A percentile compares a stretch with the other conserved stretches of the same genome.
Conservation (phyloP, 2,329 filamentous ascomycete genomes). For the Herpotrichia juniperi region DNA sequence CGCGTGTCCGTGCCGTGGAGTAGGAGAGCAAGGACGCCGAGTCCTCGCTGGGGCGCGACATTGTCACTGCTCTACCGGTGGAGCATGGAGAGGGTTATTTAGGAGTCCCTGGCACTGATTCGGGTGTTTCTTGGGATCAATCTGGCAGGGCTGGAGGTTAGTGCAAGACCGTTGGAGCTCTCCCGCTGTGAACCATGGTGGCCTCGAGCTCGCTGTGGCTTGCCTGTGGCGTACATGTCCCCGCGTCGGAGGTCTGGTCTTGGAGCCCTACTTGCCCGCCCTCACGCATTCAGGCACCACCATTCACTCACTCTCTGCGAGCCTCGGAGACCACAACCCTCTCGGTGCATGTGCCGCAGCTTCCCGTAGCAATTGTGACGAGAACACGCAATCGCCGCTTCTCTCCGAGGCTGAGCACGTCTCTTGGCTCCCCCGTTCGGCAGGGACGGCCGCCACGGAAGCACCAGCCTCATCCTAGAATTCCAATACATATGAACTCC, state of each 20-base stretch:
- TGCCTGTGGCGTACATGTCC: slow-evolving; percentile 25
- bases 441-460: slow-evolving; percentile 21
- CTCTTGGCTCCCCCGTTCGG: slow-evolving; percentile 29
- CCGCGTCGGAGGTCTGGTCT: slow-evolving; percentile 22
- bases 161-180: too few relatives aligned
- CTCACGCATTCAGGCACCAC: neutral
- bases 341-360: neutral
- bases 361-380: slow-evolving; percentile 26
- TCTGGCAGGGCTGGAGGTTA: neutral
- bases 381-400: slow-evolving; percentile 38
- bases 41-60: slow-evolving; percentile 47
- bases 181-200: neutral
- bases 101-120: neutral
- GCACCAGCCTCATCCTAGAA: slow-evolving; percentile 33
- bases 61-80: slow-evolving; percentile 23
- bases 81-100: slow-evolving; percentile 16
- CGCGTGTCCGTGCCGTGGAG: slow-evolving; percentile 58
- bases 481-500: slow-evolving; percentile 1
- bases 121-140: neutral
- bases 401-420: slow-evolving; percentile 35
- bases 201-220: slow-evolving; percentile 25
- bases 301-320: neutral
- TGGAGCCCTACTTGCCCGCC: slow-evolving; percentile 1
- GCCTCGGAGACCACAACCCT: neutral
- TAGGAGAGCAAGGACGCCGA: slow-evolving; percentile 50